Conservation (phyloP, 2,329 filamentous ascomycete species). For the Fusarium clavum region DNA sequence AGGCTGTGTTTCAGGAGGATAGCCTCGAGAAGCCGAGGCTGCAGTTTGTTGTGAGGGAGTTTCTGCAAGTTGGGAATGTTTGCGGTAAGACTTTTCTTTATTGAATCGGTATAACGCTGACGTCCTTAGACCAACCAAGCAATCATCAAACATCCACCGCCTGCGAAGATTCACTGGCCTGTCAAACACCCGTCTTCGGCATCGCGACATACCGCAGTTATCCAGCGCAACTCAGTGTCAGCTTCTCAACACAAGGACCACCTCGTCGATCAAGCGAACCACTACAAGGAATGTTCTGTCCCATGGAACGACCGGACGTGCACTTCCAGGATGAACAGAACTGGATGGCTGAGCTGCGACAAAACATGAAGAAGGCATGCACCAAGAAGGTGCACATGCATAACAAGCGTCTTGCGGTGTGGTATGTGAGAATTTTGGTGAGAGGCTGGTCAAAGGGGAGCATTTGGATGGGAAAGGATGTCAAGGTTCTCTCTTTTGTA, state of each 20-base stretch:
- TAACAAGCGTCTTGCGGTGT: slow-evolving; percentile 51
- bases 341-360: slow-evolving; percentile 40
- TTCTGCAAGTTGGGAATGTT: slow-evolving; percentile 43
- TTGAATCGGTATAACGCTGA: neutral
- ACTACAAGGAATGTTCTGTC: slow-evolving; percentile 40
- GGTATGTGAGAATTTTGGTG: slow-evolving; percentile 45
- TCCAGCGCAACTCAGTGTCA: slow-evolving; percentile 46
- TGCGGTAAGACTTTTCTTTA: slow-evolving; percentile 42
- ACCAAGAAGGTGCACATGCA: slow-evolving; percentile 45
- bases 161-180: slow-evolving; percentile 34
- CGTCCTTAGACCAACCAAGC: slow-evolving; percentile 25
- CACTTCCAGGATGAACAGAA: slow-evolving; percentile 36
- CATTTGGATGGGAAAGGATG: slow-evolving; percentile 41
- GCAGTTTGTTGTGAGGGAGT: slow-evolving; percentile 48
- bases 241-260: slow-evolving; percentile 45
- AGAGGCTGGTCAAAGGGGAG: slow-evolving; percentile 44
- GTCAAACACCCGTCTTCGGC: slow-evolving; percentile 41
- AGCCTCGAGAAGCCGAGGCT: slow-evolving; percentile 38
- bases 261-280: neutral
- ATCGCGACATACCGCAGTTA: slow-evolving; percentile 45
- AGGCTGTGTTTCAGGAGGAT: slow-evolving; percentile 44
- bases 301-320: slow-evolving; percentile 45
- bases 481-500: slow-evolving; percentile 41
- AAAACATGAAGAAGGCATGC: slow-evolving; percentile 39
- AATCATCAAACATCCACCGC: slow-evolving; percentile 25